Evolutionary conservation across 2,329 filamentous ascomycete genomes (phyloP).

Genomic region (Neofusicoccum sp.): DNA sequence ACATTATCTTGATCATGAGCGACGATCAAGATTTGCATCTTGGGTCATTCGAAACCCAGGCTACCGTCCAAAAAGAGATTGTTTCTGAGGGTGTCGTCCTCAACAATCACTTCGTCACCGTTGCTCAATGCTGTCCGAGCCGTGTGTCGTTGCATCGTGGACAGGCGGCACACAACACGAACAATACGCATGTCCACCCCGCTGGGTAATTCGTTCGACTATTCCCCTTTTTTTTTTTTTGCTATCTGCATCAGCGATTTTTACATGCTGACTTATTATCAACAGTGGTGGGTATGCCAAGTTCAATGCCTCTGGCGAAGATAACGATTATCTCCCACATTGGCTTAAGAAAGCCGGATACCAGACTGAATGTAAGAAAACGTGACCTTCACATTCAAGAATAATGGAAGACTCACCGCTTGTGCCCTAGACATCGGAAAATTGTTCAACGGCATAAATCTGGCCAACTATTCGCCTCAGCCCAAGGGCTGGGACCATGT

Average conservation of each 20-base stretch:
- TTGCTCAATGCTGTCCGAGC: slow-evolving; percentile 62
- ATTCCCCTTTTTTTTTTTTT: background rate
- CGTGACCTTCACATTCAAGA: too few relatives aligned
- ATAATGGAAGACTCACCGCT: background rate
- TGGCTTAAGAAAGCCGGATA: slow-evolving; percentile 20
- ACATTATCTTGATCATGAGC: slow-evolving; percentile 63
- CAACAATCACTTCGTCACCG: slow-evolving; percentile 61
- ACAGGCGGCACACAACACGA: slow-evolving; percentile 58
- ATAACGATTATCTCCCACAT: slow-evolving; percentile 19
- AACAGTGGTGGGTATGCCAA: slow-evolving; percentile 19
- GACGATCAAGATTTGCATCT: slow-evolving; percentile 64
- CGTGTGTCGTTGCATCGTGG: slow-evolving; percentile 62
- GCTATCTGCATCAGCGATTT: too few relatives aligned
- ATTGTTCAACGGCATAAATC: slow-evolving; percentile 17
- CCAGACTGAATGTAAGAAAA: slow-evolving; percentile 3
- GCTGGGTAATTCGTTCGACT: background rate
- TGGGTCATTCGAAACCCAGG: slow-evolving; percentile 59
- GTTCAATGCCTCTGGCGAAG: slow-evolving; percentile 4
- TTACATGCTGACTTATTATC: background rate
- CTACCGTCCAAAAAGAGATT: slow-evolving; percentile 53
- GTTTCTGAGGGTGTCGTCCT: slow-evolving; percentile 57
- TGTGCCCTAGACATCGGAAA: slow-evolving; percentile 16
- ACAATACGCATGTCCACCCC: slow-evolving; percentile 24
- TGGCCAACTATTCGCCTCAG: slow-evolving; percentile 18
- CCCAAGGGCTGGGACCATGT: slow-evolving; percentile 23